Percentiles rank a stretch among this genome's conserved stretches.
Evolutionary conservation across 352 stramenopile species (phyloP).

Genomic region (Blastocystis sp.): DNA sequence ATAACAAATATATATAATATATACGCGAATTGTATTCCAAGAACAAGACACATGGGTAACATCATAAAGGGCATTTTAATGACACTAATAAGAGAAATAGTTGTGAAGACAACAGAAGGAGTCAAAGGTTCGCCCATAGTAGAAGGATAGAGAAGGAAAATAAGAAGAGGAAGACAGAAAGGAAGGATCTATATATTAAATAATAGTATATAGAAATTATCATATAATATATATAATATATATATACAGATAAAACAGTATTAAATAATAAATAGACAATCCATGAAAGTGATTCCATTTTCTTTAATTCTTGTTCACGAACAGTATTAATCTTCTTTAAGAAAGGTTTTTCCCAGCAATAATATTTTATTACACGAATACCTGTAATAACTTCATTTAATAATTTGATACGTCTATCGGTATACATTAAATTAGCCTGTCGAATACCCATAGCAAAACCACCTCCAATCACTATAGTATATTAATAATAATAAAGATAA

Average conservation of each 20-base stretch:
- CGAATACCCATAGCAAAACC: too few relatives aligned
- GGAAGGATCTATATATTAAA: slow-evolving; percentile 46
- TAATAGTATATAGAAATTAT: slow-evolving; percentile 52
- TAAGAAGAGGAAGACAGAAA: slow-evolving; percentile 52
- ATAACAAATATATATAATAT: background rate
- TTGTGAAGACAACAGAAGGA: slow-evolving; percentile 54
- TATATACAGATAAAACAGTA: slow-evolving; percentile 36
- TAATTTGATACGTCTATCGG: slow-evolving; percentile 50
- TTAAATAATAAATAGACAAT: too few relatives aligned
- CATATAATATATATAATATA: slow-evolving; percentile 49
- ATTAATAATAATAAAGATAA: too few relatives aligned
- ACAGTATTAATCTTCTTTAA: slow-evolving; percentile 54
- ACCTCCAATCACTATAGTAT: too few relatives aligned
- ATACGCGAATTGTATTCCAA: slow-evolving; percentile 52
- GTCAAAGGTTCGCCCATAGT: slow-evolving; percentile 40
- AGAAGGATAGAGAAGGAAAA: slow-evolving; percentile 50
- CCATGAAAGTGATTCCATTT: too few relatives aligned
- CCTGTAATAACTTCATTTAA: slow-evolving; percentile 51
- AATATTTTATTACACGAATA: slow-evolving; percentile 78
- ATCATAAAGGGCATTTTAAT: slow-evolving; percentile 56
- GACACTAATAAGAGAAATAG: slow-evolving; percentile 55
- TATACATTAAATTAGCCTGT: slow-evolving; percentile 42
- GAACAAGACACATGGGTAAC: slow-evolving; percentile 54
- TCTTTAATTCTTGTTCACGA: slow-evolving; percentile 51
- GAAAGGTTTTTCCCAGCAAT: slow-evolving; percentile 71